Percentiles rank a stretch among this genome's conserved stretches.
Conservation (phyloP, 306 rosid genomes). For the Delonix regia region DNA sequence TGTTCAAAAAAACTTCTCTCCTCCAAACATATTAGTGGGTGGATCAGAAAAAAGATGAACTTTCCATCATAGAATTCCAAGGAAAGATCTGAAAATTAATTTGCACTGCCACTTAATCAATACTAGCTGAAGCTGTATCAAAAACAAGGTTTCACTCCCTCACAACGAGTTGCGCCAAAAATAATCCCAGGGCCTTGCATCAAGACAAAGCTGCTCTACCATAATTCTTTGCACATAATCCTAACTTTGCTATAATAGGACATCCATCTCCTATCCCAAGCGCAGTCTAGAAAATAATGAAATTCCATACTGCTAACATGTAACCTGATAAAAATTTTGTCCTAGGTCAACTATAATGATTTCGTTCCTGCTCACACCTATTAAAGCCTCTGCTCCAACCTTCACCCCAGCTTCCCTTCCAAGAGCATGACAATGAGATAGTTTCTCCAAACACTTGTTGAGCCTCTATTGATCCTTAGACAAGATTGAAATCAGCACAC, state of each 20-base stretch:
- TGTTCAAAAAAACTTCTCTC: background rate
- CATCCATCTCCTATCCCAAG: background rate
- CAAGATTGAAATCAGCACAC: background rate
- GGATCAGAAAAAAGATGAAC: background rate
- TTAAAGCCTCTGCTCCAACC: background rate
- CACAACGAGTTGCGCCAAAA: background rate
- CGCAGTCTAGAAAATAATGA: background rate
- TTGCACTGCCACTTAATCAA: background rate
- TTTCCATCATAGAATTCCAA: background rate
- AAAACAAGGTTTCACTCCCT: background rate
- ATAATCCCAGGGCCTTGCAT: background rate
- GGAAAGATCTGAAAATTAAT: background rate
- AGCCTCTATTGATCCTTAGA: background rate
- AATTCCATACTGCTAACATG: background rate
- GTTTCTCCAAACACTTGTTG: background rate
- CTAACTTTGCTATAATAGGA: too few relatives aligned
- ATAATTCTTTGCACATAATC: too few relatives aligned
- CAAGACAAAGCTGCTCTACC: too few relatives aligned
- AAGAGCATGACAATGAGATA: background rate
- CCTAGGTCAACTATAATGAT: background rate
- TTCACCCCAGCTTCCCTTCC: background rate
- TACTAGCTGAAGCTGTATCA: background rate
- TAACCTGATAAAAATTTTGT: background rate
- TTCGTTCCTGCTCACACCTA: background rate
- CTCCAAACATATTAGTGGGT: background rate